Evolutionary conservation across 768 basidiomycete species (phyloP), one percentile per base, ranked within the genome.

Genomic region (Boletus huronensis): DNA sequence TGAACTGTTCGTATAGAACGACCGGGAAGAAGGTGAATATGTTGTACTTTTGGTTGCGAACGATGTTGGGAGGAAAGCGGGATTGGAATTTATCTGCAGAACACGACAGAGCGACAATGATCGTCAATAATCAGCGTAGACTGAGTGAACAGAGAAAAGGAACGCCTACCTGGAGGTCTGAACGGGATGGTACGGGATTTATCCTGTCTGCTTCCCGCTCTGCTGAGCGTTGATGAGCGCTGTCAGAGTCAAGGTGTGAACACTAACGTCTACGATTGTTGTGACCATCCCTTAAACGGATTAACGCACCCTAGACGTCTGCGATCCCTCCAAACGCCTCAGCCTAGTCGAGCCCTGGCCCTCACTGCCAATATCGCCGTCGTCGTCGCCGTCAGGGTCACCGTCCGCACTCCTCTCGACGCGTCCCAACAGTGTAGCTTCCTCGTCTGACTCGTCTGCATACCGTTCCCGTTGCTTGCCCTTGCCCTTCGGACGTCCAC

Each of bases 1-100:
- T 98, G 87, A 98, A 99, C 70, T 98, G 96, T 70, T 98, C 95
- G 71, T 98, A 98, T 70, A 98, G 84, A 42, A 98, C 95, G 60
- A 98, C 82, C 3, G 97, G 97, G 10, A 99, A 81, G 78, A 99
- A 99, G n/a, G 91, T 93, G 74, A 92, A 82, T 50, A 90, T 78
- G 68, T 95, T 96, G 79, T 98, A 98, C 76, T 99, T 99, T 72
- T 98, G 96, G 64, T 99, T 99, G 62, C 91, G 87, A 52, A 97
- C 91, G 45, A 88, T 86, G 72, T 99, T 99, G 29, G 94, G 81
- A 17, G 96, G 87, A 59, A 82, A 92, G 59, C 76, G 77, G 31
- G 77, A 79, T 62, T 85, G 88, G 13, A 85, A 63, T 71, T 89
- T 92, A 17, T 88, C 90, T 89, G 69, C 6, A 7, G 10, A 29